Base-by-base conservation (phyloP, 768 basidiomycete genomes). In the Russula brevipes region DNA sequence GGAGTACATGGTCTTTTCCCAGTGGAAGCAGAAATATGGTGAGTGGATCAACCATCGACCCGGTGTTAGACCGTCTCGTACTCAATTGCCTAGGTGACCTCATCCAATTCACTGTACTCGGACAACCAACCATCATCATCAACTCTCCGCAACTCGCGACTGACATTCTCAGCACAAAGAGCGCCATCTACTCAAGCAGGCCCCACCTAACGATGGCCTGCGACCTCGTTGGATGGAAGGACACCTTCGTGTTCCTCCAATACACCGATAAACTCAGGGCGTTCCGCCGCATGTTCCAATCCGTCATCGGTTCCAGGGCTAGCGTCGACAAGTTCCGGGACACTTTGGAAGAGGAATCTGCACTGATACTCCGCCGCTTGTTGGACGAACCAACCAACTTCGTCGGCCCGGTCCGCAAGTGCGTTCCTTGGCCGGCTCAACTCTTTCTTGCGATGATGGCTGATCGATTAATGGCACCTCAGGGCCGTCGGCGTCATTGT, bases 131-230 rank as follows among this genome's bases (percentile, higher is more conserved):
- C 4, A 61, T 72, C 49, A 65, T 72, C 46, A 64, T 72, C 35
- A 70, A 70, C 57, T 68, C 69, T 5, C 61, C 61, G 1, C 44
- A 68, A 49, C 44, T 63, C 2, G 67, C 68, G 7, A 53, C 56
- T 14, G 70, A 72, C 0, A 68, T 72, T 33, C 63, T 72, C 2
- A 66, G 70, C 58, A 69, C 69, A 56, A 72, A 72, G 53, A 68
- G 71, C 42, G 60, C 65, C 8, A 65, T 71, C 12, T 70, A 72
- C 67, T 72, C 68, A 11, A 64, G 62, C 52, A 58, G 66, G 41
- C 69, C 70, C 7, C 60, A 65, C n/a, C 54, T 70, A 2, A 60
- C 67, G 6, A 70, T 68, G 67, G 67, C 67, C 1, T 66, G 66
- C 12, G 67, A 68, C 46, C 67, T 68, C 17, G 66, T 67, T 10